Base-by-base conservation (phyloP, 164 flowering plant genomes). In the Echeveria elegans region DNA sequence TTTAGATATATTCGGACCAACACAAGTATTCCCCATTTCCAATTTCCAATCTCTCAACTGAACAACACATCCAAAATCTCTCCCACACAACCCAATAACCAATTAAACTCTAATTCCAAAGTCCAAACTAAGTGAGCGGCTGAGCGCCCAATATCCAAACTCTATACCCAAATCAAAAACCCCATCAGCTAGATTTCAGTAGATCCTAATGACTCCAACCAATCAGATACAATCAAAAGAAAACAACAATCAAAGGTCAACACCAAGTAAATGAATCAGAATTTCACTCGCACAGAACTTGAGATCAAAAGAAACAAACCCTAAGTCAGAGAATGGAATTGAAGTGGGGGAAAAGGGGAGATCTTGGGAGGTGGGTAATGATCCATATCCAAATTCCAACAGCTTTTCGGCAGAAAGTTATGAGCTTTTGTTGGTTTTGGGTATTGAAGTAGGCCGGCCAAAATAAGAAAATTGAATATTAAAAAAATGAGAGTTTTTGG, bases 1-100 rank as follows among this genome's bases (percentile, higher is more conserved):
- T 28, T 28, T 56, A 0, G 59, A 53, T 12, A 56, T 56, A 12
- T 19, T 56, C 0, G 61, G 61, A 10, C 61, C 61, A 14, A 56
- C 61, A 56, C 61, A 56, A 12, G 32, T 56, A 56, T 56, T 56
- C 32, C 61, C 61, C 61, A 56, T 56, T 14, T 29, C 32, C 10
- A 26, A 56, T 24, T 29, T 53, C 59, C 24, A 24, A 36, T 36
- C 38, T 12, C 61, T 56, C 19, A 56, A 26, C 61, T 56, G 32
- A 56, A 28, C 19, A 56, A 56, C 7, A 29, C 61, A 23, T 56
- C 32, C 61, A 28, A 56, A 1, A n/a, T n/a, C n/a, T n/a, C 14
- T 11, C 28, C 61, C 12, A 28, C 61, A 56, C 18, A 56, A 56
- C 32, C 12, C 61, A 56, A 56, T n/a, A 32, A n/a, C n/a, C n/a